These are phyloP conservation scores for Colletotrichum kahawae DNA, from an alignment of 2,329 filamentous ascomycete species.

Conservation along the genomic window DNA sequence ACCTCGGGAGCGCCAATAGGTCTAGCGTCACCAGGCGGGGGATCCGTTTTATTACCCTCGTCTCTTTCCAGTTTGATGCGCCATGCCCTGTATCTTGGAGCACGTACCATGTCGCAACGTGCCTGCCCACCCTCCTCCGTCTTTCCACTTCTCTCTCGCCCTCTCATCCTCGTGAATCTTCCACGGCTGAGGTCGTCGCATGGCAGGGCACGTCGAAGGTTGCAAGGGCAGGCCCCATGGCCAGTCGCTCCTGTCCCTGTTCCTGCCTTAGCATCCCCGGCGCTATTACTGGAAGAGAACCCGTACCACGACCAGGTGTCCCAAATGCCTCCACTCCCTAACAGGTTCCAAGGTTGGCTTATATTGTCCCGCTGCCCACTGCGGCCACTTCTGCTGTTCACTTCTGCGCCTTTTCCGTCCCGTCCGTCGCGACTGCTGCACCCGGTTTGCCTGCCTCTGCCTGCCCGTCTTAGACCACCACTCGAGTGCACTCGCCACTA, in stretches of 20 bases:
- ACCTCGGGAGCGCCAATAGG: background rate
- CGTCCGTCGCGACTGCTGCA: constrained; percentile 1
- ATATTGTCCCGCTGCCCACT: constrained; percentile 17
- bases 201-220: background rate
- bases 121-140: background rate
- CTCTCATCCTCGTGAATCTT: background rate
- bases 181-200: background rate
- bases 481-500: background rate
- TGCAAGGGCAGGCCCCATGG: background rate
- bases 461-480: background rate
- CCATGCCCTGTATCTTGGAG: background rate
- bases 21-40: background rate
- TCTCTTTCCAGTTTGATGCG: background rate
- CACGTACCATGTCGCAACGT: background rate
- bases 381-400: background rate
- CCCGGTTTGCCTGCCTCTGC: background rate
- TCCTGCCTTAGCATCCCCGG: constrained; percentile 12
- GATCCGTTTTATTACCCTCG: background rate
- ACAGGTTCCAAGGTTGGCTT: background rate
- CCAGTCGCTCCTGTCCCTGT: background rate
- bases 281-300: constrained; percentile 8
- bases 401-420: constrained; percentile 2
- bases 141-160: background rate
- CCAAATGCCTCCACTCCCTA: constrained; percentile 12
- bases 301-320: background rate